phyloP scores from a whole-genome alignment of 345 rosid species.

The Reutealis trisperma region DNA sequence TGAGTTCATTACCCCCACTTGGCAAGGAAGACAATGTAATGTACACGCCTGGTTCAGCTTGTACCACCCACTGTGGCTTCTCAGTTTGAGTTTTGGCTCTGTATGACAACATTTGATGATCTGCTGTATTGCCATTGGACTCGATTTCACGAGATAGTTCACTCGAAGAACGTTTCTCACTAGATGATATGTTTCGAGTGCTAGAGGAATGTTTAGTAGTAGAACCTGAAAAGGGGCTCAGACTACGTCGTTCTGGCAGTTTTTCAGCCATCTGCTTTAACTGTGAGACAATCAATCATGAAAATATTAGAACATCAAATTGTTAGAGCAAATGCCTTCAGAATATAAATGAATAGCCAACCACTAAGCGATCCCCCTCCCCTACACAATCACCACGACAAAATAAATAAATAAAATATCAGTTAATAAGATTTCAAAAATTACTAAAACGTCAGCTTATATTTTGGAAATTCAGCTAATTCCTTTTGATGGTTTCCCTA shows the following conservation, averaged over 20 bases:
- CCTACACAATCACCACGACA: not conserved
- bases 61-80: constrained; percentile 58
- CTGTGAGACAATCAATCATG: constrained; percentile 40
- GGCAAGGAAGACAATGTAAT: constrained; percentile 63
- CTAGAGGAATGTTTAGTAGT: constrained; percentile 27
- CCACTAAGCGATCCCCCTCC: not conserved
- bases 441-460: not conserved
- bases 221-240: constrained; percentile 32
- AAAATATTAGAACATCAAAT: constrained; percentile 16
- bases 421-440: not conserved
- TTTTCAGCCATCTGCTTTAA: constrained; percentile 64
- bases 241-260: constrained; percentile 39
- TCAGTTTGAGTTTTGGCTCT: constrained; percentile 52
- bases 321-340: not conserved
- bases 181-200: constrained; percentile 19
- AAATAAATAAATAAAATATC: not conserved
- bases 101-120: constrained; percentile 35
- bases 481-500: not conserved
- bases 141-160: constrained; percentile 42
- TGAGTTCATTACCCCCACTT: constrained; percentile 68
- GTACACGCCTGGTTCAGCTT: constrained; percentile 82
- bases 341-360: not conserved
- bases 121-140: constrained; percentile 32
- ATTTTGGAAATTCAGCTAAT: not conserved
- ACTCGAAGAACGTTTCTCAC: constrained; percentile 37